Evolutionary conservation across 805 yeast genomes (phyloP).

Genomic region (Saccharomycopsis javanensis): DNA sequence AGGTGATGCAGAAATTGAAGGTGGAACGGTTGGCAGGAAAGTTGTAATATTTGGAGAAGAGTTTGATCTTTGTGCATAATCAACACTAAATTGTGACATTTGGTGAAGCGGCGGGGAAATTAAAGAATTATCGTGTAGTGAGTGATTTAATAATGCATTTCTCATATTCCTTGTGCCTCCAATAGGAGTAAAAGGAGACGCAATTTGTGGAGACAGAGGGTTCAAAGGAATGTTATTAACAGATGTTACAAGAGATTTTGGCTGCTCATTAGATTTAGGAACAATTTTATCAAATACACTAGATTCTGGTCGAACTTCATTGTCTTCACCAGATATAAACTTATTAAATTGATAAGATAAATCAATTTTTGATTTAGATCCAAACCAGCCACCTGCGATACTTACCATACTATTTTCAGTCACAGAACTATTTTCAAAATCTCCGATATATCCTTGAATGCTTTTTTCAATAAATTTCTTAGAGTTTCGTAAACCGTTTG

Average conservation of each 20-base stretch:
- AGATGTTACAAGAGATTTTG: not conserved
- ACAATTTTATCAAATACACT: conserved; percentile 17
- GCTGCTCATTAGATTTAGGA: conserved; percentile 1
- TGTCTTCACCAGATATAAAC: conserved; percentile 19
- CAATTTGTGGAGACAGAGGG: not conserved
- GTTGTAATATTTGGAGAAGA: conserved; percentile 6
- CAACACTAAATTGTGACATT: not conserved
- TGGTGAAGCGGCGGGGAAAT: not conserved
- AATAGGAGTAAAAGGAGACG: conserved; percentile 17
- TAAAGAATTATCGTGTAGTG: not conserved
- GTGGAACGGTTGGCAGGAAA: not conserved
- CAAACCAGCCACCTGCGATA: conserved; percentile 16
- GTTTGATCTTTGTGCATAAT: not conserved
- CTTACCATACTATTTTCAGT: conserved; percentile 5
- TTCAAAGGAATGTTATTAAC: not conserved
- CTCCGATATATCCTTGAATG: conserved; percentile 10
- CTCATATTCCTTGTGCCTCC: conserved; percentile 10
- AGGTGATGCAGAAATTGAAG: not conserved
- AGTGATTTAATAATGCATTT: conserved; percentile 2
- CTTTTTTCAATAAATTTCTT: not conserved
- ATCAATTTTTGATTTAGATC: conserved; percentile 14
- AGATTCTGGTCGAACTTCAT: conserved; percentile 1
- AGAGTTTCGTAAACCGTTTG: not conserved
- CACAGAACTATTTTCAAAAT: conserved; percentile 2
- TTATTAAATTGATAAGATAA: conserved; percentile 17